A percentile compares a stretch with the other conserved stretches of the same genome.
Evolutionary conservation across 352 stramenopile species (phyloP).

Genomic region (Elongisporangium undulatum): DNA sequence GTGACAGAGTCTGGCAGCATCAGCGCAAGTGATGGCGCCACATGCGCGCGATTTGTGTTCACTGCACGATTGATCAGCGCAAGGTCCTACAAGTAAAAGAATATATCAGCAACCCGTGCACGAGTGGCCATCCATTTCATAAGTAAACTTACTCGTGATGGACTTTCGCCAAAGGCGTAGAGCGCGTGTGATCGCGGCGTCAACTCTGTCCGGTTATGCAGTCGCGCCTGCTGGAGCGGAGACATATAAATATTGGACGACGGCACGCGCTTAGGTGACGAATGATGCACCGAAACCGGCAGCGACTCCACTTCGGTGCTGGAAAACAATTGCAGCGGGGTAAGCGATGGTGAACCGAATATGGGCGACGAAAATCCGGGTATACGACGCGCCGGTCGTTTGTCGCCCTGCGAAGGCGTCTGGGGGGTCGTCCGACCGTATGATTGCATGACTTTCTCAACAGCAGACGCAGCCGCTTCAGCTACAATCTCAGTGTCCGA

Average conservation of each 20-base stretch:
- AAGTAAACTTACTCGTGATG: slow-evolving; percentile 50
- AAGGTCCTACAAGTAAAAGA: slow-evolving; percentile 36
- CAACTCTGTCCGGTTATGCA: slow-evolving; percentile 64
- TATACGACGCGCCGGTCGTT: slow-evolving; percentile 14
- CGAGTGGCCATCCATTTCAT: background rate
- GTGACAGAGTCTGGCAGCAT: slow-evolving; percentile 40
- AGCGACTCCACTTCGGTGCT: slow-evolving; percentile 73
- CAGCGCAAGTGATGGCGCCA: slow-evolving; percentile 9
- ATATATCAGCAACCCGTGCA: slow-evolving; percentile 1
- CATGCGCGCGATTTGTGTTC: slow-evolving; percentile 27
- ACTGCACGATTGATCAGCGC: slow-evolving; percentile 74
- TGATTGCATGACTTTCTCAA: slow-evolving; percentile 60
- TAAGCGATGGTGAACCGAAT: slow-evolving; percentile 41
- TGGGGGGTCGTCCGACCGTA: slow-evolving; percentile 21
- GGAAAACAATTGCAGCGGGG: slow-evolving; percentile 54
- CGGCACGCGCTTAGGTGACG: slow-evolving; percentile 75
- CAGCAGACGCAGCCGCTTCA: slow-evolving; percentile 58
- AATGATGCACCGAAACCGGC: slow-evolving; percentile 68
- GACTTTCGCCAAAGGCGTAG: slow-evolving; percentile 86
- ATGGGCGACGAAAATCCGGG: slow-evolving; percentile 23
- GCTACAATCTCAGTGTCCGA: slow-evolving; percentile 81
- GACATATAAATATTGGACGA: slow-evolving; percentile 87
- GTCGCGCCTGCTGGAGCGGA: slow-evolving; percentile 66
- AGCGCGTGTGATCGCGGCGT: slow-evolving; percentile 77
- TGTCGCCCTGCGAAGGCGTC: slow-evolving; percentile 25